Evolutionary conservation across 225 moss, liverwort and hornwort species (phyloP), one percentile per base, ranked within the genome.

Genomic region (Anthoceros angustus): DNA sequence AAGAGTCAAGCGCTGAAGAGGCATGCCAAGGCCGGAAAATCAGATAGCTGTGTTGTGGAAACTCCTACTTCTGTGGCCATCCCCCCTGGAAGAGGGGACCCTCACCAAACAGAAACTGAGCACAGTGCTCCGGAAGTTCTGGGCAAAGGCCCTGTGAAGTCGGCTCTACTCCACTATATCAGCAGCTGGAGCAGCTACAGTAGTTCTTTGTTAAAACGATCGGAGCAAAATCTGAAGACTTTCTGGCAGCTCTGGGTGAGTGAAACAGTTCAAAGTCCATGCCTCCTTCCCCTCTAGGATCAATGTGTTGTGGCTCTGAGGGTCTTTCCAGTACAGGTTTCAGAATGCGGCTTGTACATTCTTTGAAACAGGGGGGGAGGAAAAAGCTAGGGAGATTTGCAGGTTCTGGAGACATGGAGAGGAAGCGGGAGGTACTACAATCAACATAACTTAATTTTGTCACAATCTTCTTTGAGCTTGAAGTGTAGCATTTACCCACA

Each of bases 211-310:
- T 75, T 87, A 49, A 82, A 87, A 82, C 75, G 87, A 82, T 87
- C 71, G 42, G 93, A 93, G 67, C 87, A 93, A 65, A 84, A 77
- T 42, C 42, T 86, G 66, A 82, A 84, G 72, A 90, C 85, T 80
- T 82, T 90, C 70, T 93, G 90, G 90, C 87, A 93, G 80, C 76
- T 90, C 63, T 93, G 93, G 93, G 93, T 90, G 75, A 90, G 93
- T 83, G 46, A 46, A 40, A 25, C 21, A 9, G 43, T 20, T 15
- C 10, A 32, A 1, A 32, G 32, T 32, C 32, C 32, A 32, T 32
- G 4, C 32, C 32, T 32, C 32, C 32, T 32, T 32, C 32, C 2
- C 4, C 32, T 1, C 4, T 32, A 32, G 32, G 32, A 32, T 32
- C 1, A 32, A 32, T 32, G 32, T 32, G 4, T 32, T 32, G 32